These are phyloP conservation scores for Candida suzukii DNA, from an alignment of 805 yeast genomes.

Conservation along the genomic window DNA sequence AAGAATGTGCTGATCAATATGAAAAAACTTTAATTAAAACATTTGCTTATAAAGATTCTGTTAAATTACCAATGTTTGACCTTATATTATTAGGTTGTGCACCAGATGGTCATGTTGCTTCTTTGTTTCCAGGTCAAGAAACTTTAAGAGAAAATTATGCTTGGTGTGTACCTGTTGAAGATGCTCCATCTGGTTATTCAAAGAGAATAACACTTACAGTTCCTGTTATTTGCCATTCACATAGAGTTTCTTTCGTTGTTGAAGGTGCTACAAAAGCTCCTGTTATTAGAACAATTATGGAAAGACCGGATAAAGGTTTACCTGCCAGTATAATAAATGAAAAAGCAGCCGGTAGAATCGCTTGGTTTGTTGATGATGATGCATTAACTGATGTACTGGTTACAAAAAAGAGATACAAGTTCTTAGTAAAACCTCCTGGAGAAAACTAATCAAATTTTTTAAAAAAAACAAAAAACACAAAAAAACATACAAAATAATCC, in stretches of 20 bases:
- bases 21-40: slow-evolving; percentile 81
- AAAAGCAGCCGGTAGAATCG: slow-evolving; percentile 92
- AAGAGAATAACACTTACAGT: slow-evolving; percentile 84
- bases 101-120: slow-evolving; percentile 97
- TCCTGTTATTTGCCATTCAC: slow-evolving; percentile 93
- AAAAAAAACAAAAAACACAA: not conserved
- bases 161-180: slow-evolving; percentile 90
- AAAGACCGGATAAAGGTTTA: slow-evolving; percentile 92
- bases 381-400: slow-evolving; percentile 77
- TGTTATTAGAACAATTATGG: slow-evolving; percentile 84
- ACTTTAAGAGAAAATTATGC: slow-evolving; percentile 84
- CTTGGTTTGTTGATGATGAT: slow-evolving; percentile 96
- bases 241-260: slow-evolving; percentile 87
- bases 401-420: slow-evolving; percentile 66
- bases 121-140: slow-evolving; percentile 90
- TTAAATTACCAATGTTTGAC: slow-evolving; percentile 92
- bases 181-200: slow-evolving; percentile 85
- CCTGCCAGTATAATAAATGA: slow-evolving; percentile 93
- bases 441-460: not conserved
- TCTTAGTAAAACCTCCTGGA: slow-evolving; percentile 24
- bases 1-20: slow-evolving; percentile 90
- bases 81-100: slow-evolving; percentile 91
- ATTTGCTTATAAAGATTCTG: slow-evolving; percentile 94
- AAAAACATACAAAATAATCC: too few relatives aligned
- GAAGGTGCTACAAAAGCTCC: slow-evolving; percentile 97